Evolutionary conservation across 208 protist genomes (phyloP).

Genomic region (Leishmania turanica): DNA sequence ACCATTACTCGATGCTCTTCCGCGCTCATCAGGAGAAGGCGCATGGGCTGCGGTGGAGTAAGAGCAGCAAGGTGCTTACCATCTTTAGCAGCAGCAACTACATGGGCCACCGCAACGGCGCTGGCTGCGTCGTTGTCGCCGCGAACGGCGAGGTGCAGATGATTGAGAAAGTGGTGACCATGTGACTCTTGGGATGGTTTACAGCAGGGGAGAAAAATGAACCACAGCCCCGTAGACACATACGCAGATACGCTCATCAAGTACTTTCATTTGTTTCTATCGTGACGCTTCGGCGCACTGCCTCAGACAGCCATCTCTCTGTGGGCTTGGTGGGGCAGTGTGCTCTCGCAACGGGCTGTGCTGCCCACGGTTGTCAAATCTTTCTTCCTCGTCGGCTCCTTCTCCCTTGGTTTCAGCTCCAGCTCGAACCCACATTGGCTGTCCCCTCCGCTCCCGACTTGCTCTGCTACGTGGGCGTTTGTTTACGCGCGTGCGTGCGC

Average conservation of each 20-base stretch:
- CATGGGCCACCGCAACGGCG: slow-evolving; percentile 77
- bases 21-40: slow-evolving; percentile 84
- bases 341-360: neutral
- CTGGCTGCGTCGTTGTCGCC: slow-evolving; percentile 65
- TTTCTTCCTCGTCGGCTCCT: neutral
- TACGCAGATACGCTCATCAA: neutral
- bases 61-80: slow-evolving; percentile 78
- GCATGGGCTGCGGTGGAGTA: slow-evolving; percentile 70
- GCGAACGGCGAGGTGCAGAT: slow-evolving; percentile 68
- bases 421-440: neutral
- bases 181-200: neutral
- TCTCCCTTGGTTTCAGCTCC: neutral
- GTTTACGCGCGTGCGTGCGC: neutral
- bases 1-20: slow-evolving; percentile 76
- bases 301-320: neutral
- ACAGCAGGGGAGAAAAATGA: neutral
- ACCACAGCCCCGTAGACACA: no score
- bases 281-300: neutral
- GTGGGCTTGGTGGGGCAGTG: neutral
- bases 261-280: neutral
- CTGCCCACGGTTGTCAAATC: neutral
- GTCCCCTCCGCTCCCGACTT: neutral
- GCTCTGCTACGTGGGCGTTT: neutral
- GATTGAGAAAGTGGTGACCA: slow-evolving; percentile 63
- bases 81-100: slow-evolving; percentile 88